Base-by-base conservation (phyloP, 352 stramenopile species). In the Hyaloperonospora arabidopsidis region DNA sequence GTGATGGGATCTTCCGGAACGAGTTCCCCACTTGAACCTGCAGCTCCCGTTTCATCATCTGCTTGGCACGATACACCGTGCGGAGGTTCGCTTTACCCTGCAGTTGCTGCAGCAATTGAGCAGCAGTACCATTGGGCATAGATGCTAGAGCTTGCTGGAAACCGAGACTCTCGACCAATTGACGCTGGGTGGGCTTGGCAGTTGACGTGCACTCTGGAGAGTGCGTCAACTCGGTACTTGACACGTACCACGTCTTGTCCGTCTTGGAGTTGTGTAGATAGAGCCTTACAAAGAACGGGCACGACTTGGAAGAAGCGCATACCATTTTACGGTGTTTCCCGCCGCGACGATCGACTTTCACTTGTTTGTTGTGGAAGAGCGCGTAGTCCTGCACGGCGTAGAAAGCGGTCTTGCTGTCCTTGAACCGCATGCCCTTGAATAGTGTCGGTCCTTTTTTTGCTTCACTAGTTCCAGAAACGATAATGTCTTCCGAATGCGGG, bases 281-380 rank as follows among this genome's bases (percentile, higher is more conserved):
- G 19, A 84, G 60, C 49, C 84, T 73, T 59, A 87, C 76, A 63
- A 80, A 83, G 64, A 87, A 87, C 23, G 72, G 63, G 23, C 76
- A 87, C 5, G 56, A 35, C 13, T 52, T 38, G n/a, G 57, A 54
- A 14, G 67, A 68, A 13, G 63, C 45, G 58, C 76, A 87, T 6
- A 83, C 53, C 55, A 87, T 52, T 21, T 62, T 65, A n/a, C 73
- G 70, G 65, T 84, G 73, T 35, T 82, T 84, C 41, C 76, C 76
- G n/a, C 76, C 76, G 34, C 74, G 74, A 10, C 63, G 65, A n/a
- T 54, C 45, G 12, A 87, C 67, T 39, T 71, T 70, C 10, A 83
- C 76, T 45, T 73, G 65, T 57, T 87, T 87, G 54, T 72, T 68
- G 56, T 79, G 59, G 44, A 67, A 63, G 15, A 87, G 50, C 29